Conservation (phyloP, 371 early-diverging fungal species). For the Smittium culicis region DNA sequence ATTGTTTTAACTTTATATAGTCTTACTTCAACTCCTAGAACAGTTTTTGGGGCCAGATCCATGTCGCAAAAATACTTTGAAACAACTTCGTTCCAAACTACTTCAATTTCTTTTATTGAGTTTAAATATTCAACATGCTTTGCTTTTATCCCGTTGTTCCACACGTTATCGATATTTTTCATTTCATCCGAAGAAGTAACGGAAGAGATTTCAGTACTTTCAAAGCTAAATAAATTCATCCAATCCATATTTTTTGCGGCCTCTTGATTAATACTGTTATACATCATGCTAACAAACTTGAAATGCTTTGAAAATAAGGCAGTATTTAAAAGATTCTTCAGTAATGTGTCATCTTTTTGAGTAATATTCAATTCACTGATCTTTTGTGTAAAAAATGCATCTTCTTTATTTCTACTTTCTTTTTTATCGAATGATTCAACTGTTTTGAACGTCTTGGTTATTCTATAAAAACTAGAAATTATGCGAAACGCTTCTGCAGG, state of each 20-base stretch:
- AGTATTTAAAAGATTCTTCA: neutral
- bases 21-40: constrained; percentile 46
- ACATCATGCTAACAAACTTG: neutral
- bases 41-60: constrained; percentile 14
- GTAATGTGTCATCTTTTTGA: neutral
- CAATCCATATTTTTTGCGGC: constrained; percentile 9
- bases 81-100: neutral
- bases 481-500: constrained; percentile 2
- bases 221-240: constrained; percentile 6
- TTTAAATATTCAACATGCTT: neutral
- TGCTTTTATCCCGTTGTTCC: neutral
- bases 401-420: neutral
- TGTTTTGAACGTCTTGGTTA: neutral
- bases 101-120: neutral
- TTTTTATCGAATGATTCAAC: neutral
- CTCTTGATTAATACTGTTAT: neutral
- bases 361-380: neutral
- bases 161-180: neutral
- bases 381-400: neutral
- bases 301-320: neutral
- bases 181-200: neutral
- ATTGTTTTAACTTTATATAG: neutral
- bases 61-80: neutral
- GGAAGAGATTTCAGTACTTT: neutral
- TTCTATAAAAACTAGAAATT: neutral